Base-by-base conservation (phyloP, 2,329 filamentous ascomycete genomes). In the Nemania sp. region DNA sequence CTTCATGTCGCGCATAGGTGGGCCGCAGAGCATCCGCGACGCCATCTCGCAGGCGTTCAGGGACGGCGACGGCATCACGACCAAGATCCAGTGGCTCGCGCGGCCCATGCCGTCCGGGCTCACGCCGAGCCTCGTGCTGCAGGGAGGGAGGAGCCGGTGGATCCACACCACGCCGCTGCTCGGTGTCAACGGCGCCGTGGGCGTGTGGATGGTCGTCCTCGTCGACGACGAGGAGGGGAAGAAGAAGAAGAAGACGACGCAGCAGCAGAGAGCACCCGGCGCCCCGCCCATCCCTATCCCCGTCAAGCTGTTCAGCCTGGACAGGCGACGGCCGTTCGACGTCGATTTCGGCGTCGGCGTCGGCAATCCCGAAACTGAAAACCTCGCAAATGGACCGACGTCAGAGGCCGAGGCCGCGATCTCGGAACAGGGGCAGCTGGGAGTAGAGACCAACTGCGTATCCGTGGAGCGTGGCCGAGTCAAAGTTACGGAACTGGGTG, bases 181-280 rank as follows among this genome's bases (percentile, higher is more conserved):
- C 3, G 89, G 88, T 2, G 81, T 81, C 43, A 87, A 87, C 64
- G 87, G 87, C 1, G 78, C 83, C 3, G 85, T 92, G 0, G 90
- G 90, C 15, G 89, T 91, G 0, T 92, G 90, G 90, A 90, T 92
- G 87, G 80, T 92, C 5, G 82, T 92, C 0, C 80, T 92, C 13
- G 85, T 91, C 3, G 88, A 91, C 63, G 87, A 87, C 54, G 86
- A 90, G 47, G 75, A 64, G 42, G 50, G 55, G 43, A 64, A 61
- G n/a, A n/a, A n/a, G n/a, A n/a, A n/a, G n/a, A n/a, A n/a, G n/a
- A n/a, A n/a, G n/a, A n/a, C n/a, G n/a, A n/a, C n/a, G n/a, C n/a
- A n/a, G n/a, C n/a, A n/a, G 32, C 61, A 25, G 12, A 54, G 58
- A 15, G n/a, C 25, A 5, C 51, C 39, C 3, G 49, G 59, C 17